Base-by-base conservation (phyloP, 441 rosid species). In the Erodium trifolium region DNA sequence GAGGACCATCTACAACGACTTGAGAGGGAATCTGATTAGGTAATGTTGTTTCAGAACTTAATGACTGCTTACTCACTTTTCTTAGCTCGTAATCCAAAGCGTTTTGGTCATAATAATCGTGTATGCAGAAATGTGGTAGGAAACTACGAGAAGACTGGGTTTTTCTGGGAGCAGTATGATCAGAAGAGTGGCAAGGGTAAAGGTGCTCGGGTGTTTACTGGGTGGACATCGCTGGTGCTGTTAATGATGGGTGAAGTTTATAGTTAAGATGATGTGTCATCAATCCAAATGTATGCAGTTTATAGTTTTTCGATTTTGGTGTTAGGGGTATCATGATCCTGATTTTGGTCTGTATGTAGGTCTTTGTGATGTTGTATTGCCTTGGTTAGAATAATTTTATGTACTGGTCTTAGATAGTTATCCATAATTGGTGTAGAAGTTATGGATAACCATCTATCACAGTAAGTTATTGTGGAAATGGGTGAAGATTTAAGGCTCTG, bases 121-220 rank as follows among this genome's bases (percentile, higher is more conserved):
- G 55, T 10, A 62, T 78, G 79, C 94, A 92, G 99, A 74, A 95
- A 88, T 69, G 89, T 91, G 67, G 96, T 92, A 66, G 75, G 69
- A 67, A 95, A 91, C 79, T 91, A 92, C 79, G 73, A 86, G 70
- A 73, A 79, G 72, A 91, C 96, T 0, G 97, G 99, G 60, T 95
- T 82, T 80, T 72, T 92, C 67, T 95, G 99, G 99, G 99, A 95
- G 75, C 99, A 95, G 75, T 92, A 92, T 81, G 96, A 92, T 75
- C 98, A 90, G 81, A 80, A 65, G 77, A 87, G 79, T 31, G 98
- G 98, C 27, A 85, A 73, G 71, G 95, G 98, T 64, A 88, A 90
- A 79, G 95, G 98, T 45, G 79, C 95, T 0, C 92, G 97, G 0
- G 74, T 82, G 39, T 92, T 90, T 78, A 86, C 97, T 3, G 99